Evolutionary conservation across 2,329 filamentous ascomycete species (phyloP), one percentile per base, ranked within the genome.

Genomic region (Magnaporthiopsis incrustans): DNA sequence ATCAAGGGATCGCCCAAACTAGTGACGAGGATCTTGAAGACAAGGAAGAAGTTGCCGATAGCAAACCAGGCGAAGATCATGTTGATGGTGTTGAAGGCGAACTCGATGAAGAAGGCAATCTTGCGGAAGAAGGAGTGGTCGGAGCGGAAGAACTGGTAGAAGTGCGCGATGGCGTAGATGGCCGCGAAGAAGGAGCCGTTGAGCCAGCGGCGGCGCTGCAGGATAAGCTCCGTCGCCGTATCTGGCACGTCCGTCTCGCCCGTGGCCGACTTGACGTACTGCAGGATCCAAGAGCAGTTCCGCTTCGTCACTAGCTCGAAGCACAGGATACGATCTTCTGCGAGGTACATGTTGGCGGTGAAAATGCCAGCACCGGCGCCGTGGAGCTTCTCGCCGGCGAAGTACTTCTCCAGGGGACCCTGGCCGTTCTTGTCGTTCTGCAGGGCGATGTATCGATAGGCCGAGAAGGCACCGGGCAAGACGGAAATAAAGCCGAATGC

Each of bases 61-160:
- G 90, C 92, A 74, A 99, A 98, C 95, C 95, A 99, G 63, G 95
- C 93, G 75, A 98, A 99, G 73, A 99, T 84, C 91, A 98, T 97
- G 82, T 91, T 96, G 77, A 94, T 83, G 1, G 92, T 95, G 77
- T 97, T 93, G 79, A 97, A 99, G 69, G 89, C 80, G 75, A 97
- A 98, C 74, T 99, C 95, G 69, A 98, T 77, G 71, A 97, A 85
- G 76, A 99, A 91, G 82, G 91, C 91, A 66, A 94, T 79, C 76
- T 98, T 97, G 70, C 95, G 87, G 57, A 96, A 73, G 71, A 93
- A 82, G 32, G 90, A 94, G 76, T 99, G 95, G 71, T 93, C 89
- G 68, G 92, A 96, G 65, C 95, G 87, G 85, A 94, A 96, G 75
- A 99, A 92, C 73, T 98, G 90, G 78, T 96, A 94, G 75, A 96